Evolutionary conservation across 176 grass and related monocot species (phyloP).

Genomic region (Leersia perrieri): DNA sequence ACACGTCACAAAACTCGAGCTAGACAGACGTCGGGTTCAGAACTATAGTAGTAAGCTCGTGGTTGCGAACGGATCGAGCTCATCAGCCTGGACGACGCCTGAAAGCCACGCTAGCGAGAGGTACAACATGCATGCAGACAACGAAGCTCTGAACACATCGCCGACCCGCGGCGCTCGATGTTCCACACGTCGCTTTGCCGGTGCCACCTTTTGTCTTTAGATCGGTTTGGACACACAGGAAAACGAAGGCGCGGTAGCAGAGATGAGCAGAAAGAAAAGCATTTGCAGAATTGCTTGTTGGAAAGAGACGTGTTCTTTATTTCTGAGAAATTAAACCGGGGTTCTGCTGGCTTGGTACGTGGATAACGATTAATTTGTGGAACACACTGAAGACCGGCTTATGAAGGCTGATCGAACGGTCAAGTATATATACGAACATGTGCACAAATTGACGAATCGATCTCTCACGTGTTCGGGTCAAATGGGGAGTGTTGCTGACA

Average conservation of each 20-base stretch:
- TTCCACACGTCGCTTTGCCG: not conserved
- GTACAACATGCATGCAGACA: not conserved
- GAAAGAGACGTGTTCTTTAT: not conserved
- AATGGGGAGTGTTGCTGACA: no score
- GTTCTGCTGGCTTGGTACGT: not conserved
- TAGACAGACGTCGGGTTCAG: not conserved
- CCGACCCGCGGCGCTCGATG: not conserved
- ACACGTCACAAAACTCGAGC: not conserved
- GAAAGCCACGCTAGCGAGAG: not conserved
- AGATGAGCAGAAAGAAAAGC: not conserved
- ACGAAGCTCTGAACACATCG: not conserved
- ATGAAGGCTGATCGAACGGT: not conserved
- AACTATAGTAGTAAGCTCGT: not conserved
- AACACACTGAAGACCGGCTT: not conserved
- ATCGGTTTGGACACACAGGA: not conserved
- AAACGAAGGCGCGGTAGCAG: not conserved
- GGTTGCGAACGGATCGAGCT: not conserved
- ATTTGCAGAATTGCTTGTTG: not conserved
- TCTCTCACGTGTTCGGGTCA: no score
- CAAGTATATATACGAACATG: not conserved
- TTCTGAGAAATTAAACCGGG: not conserved
- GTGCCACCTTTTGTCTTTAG: not conserved
- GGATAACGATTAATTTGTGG: no score
- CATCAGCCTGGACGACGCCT: not conserved
- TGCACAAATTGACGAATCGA: no score